Base-by-base conservation (phyloP, 345 rosid genomes). In the Fremontodendron californicum region DNA sequence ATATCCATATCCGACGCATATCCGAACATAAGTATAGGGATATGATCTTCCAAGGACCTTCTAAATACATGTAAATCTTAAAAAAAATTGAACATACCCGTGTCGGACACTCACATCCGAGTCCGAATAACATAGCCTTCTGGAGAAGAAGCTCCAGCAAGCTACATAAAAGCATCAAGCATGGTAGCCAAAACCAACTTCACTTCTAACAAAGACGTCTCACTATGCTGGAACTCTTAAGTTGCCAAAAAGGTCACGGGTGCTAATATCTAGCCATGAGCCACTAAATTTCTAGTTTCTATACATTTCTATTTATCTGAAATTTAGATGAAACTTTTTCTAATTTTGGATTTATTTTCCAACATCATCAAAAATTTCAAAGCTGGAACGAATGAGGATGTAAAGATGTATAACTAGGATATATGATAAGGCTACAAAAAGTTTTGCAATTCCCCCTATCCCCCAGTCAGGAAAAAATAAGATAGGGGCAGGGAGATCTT, bases 161-260 rank as follows among this genome's bases (percentile, higher is more conserved):
- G 83, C 75, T 89, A 91, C 79, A 62, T 79, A 9, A 86, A 84
- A 84, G 86, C 88, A 68, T 89, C 89, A 4, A 89, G 91, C 85
- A 86, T 89, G 87, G 86, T 86, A 51, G 94, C n/a, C 94, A 39
- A 75, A 89, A 78, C 90, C 91, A 54, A 85, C 88, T 73, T 80
- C 89, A 37, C 71, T 88, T 71, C 81, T 91, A 23, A 81, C 77
- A 19, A 52, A 54, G 4, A 78, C 31, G 12, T 68, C 87, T 70
- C 86, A 82, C 25, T 73, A 81, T 31, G 87, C 91, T 0, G 94
- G 91, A 21, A 85, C 87, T 67, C 83, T n/a, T 89, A 58, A 69
- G 9, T 46, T 91, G 93, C 82, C 81, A 70, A 75, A 74, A 57
- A 65, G 91, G 82, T 62, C 86, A 78, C 37, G 77, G 27, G 21